Evolutionary conservation across 768 basidiomycete genomes (phyloP).

Genomic region (Amanita rubescens): DNA sequence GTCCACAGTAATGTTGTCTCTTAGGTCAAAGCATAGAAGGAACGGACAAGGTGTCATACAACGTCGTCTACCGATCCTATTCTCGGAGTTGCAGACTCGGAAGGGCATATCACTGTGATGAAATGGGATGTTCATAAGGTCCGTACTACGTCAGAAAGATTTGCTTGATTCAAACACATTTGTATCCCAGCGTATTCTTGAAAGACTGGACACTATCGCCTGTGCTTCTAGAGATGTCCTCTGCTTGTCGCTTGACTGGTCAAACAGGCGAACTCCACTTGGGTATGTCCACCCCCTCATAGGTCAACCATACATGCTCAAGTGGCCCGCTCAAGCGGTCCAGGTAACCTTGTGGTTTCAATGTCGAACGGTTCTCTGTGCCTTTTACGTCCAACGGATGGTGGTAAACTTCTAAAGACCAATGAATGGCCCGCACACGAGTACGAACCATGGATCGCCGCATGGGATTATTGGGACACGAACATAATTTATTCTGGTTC

Average conservation of each 20-base stretch:
- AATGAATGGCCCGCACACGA: constrained; percentile 84
- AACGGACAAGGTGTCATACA: constrained; percentile 49
- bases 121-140: constrained; percentile 45
- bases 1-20: neutral
- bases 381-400: constrained; percentile 45
- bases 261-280: constrained; percentile 50
- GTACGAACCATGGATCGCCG: constrained; percentile 89
- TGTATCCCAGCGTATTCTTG: constrained; percentile 30
- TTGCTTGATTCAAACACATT: neutral
- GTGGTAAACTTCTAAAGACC: constrained; percentile 35
- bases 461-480: constrained; percentile 84
- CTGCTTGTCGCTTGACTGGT: constrained; percentile 93
- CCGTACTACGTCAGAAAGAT: neutral
- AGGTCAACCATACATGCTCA: neutral
- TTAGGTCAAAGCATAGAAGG: neutral
- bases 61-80: constrained; percentile 32
- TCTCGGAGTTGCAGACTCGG: constrained; percentile 78
- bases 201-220: constrained; percentile 32
- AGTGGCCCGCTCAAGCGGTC: constrained; percentile 25
- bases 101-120: constrained; percentile 68
- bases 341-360: constrained; percentile 67
- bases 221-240: constrained; percentile 53
- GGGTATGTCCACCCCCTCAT: constrained; percentile 29
- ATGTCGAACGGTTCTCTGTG: constrained; percentile 73
- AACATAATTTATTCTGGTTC: constrained; percentile 80